A percentile compares a stretch with the other conserved stretches of the same genome.
These are phyloP conservation scores for Chaetomium strumarium DNA, from an alignment of 2,329 filamentous ascomycete genomes.

Conservation along the genomic window DNA sequence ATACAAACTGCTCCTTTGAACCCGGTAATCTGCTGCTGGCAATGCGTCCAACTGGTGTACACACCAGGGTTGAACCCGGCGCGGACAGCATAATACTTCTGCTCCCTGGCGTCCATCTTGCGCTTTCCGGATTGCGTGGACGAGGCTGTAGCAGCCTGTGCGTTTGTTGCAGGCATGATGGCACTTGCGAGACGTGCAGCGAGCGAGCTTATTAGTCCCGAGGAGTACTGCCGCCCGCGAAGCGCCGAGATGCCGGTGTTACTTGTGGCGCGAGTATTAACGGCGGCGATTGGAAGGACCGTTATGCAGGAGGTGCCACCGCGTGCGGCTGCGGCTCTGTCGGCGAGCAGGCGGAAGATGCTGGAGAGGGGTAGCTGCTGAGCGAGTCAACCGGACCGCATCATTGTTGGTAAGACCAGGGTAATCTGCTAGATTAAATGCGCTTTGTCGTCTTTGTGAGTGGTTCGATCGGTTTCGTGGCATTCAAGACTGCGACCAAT, in stretches of 20 bases:
- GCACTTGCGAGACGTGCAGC: not conserved
- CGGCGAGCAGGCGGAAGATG: not conserved
- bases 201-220: not conserved
- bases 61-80: slow-evolving; percentile 53
- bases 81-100: slow-evolving; percentile 59
- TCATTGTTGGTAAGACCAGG: not conserved
- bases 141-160: not conserved
- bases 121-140: slow-evolving; percentile 16
- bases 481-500: not conserved
- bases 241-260: not conserved
- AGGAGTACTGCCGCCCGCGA: not conserved
- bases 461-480: not conserved
- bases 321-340: not conserved
- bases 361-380: slow-evolving; percentile 9
- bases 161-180: slow-evolving; percentile 2
- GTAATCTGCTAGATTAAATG: not conserved
- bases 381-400: slow-evolving; percentile 9
- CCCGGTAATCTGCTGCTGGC: slow-evolving; percentile 53
- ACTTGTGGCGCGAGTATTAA: not conserved
- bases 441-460: not conserved
- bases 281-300: not conserved
- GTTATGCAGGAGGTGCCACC: not conserved
- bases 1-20: slow-evolving; percentile 62
- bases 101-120: slow-evolving; percentile 15
- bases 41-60: slow-evolving; percentile 57